Evolutionary conservation across 1,284 basidiomycete genomes (phyloP).

Genomic region (Trichosporon faecale): DNA sequence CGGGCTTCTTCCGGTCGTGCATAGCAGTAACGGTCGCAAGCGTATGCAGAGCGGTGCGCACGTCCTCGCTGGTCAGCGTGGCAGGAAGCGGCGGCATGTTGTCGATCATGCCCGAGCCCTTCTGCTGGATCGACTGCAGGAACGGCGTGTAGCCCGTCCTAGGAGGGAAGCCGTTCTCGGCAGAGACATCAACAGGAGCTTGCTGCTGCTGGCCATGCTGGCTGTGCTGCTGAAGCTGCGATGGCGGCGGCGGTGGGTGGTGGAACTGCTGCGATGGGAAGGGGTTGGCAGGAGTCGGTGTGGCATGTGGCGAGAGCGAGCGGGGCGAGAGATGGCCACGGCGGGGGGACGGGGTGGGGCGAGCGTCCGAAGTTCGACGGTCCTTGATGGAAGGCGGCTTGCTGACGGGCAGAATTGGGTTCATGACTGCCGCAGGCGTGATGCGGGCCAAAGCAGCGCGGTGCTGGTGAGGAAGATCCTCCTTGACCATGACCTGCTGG

Average conservation of each 20-base stretch:
- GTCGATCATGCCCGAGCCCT: slow-evolving; percentile 44
- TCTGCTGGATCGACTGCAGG: slow-evolving; percentile 61
- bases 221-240: background rate
- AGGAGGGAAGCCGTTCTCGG: slow-evolving; percentile 2
- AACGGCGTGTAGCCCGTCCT: slow-evolving; percentile 61
- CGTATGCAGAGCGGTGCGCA: slow-evolving; percentile 82
- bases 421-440: slow-evolving; percentile 53
- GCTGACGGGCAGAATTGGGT: slow-evolving; percentile 47
- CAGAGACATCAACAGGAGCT: background rate
- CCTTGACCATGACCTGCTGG: slow-evolving; percentile 73
- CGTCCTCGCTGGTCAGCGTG: slow-evolving; percentile 75
- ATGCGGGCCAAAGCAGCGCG: slow-evolving; percentile 52
- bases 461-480: slow-evolving; percentile 54
- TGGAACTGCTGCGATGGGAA: background rate
- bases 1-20: slow-evolving; percentile 51
- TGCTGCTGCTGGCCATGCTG: background rate
- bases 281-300: background rate
- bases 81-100: slow-evolving; percentile 55
- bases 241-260: background rate
- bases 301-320: background rate
- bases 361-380: background rate
- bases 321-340: background rate
- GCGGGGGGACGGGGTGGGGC: background rate
- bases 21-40: slow-evolving; percentile 77
- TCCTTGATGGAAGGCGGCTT: slow-evolving; percentile 16